phyloP scores from a whole-genome alignment of 2,329 filamentous ascomycete genomes.

The Colletotrichum euphorbiae region DNA sequence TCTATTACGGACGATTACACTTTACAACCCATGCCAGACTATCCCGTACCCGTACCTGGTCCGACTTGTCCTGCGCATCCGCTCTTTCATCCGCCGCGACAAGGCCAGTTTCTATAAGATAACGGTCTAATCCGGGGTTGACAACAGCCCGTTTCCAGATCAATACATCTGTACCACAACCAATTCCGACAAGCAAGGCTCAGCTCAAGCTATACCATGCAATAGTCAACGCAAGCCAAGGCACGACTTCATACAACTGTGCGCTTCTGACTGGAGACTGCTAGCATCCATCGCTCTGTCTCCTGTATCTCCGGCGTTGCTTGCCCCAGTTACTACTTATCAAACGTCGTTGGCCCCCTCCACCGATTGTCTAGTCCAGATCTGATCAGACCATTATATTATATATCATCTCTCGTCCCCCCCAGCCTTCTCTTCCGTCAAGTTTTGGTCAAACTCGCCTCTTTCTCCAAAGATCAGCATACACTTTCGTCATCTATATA shows the following conservation, averaged over 20 bases:
- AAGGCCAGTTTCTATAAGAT: constrained; percentile 36
- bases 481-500: constrained; percentile 24
- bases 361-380: constrained; percentile 17
- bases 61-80: constrained; percentile 26
- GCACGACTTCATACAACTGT: constrained; percentile 40
- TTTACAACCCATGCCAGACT: constrained; percentile 37
- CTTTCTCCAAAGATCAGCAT: constrained; percentile 31
- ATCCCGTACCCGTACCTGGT: constrained; percentile 36
- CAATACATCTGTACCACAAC: constrained; percentile 28
- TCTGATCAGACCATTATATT: constrained; percentile 31
- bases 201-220: constrained; percentile 36
- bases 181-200: constrained; percentile 23
- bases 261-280: constrained; percentile 36
- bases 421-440: constrained; percentile 16
- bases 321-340: constrained; percentile 21
- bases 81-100: constrained; percentile 30
- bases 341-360: constrained; percentile 32
- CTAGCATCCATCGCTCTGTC: constrained; percentile 16
- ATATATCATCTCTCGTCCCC: constrained; percentile 37
- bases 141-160: background rate
- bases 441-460: constrained; percentile 16
- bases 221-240: constrained; percentile 33
- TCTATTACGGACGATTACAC: constrained; percentile 31
- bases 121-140: constrained; percentile 38
- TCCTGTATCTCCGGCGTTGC: constrained; percentile 28